A percentile compares a stretch with the other conserved stretches of the same genome.
These are phyloP conservation scores for Rhododendron williamsianum DNA, from an alignment of 148 eudicot species.

Conservation along the genomic window DNA sequence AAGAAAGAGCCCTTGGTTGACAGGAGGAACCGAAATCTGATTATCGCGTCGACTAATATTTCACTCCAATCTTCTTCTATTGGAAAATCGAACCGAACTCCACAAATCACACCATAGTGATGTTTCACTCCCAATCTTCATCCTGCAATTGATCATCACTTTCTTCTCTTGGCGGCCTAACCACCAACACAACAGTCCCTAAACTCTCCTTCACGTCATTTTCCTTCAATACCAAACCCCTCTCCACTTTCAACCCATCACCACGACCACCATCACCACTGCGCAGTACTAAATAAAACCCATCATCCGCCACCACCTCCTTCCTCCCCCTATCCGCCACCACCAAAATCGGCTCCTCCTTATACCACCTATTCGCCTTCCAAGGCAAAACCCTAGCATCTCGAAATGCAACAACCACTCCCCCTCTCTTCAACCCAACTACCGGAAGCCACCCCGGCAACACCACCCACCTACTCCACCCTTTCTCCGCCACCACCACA, in stretches of 20 bases:
- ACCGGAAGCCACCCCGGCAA: conserved; percentile 78
- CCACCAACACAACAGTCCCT: conserved; percentile 77
- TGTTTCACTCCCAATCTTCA: conserved; percentile 71
- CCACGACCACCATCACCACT: conserved; percentile 21
- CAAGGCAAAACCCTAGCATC: conserved; percentile 70
- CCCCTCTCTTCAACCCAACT: conserved; percentile 48
- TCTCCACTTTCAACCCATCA: conserved; percentile 59
- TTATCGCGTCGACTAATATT: background rate
- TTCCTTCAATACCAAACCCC: conserved; percentile 59
- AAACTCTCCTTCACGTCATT: conserved; percentile 45
- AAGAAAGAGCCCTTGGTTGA: background rate
- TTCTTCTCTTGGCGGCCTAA: conserved; percentile 84
- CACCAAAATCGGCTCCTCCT: conserved; percentile 65
- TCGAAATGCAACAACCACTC: conserved; percentile 58
- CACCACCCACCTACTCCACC: conserved; percentile 85
- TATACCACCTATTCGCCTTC: conserved; percentile 53
- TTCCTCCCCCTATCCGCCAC: conserved; percentile 60
- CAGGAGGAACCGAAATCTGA: background rate
- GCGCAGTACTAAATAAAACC: conserved; percentile 54
- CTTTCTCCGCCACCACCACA: conserved; percentile 51
- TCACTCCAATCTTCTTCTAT: background rate
- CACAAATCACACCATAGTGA: too few relatives aligned
- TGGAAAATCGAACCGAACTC: background rate
- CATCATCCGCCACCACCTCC: conserved; percentile 53
- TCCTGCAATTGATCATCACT: conserved; percentile 47